These are phyloP conservation scores for Wickerhamomyces chambardii DNA, from an alignment of 805 yeast species.

Conservation along the genomic window DNA sequence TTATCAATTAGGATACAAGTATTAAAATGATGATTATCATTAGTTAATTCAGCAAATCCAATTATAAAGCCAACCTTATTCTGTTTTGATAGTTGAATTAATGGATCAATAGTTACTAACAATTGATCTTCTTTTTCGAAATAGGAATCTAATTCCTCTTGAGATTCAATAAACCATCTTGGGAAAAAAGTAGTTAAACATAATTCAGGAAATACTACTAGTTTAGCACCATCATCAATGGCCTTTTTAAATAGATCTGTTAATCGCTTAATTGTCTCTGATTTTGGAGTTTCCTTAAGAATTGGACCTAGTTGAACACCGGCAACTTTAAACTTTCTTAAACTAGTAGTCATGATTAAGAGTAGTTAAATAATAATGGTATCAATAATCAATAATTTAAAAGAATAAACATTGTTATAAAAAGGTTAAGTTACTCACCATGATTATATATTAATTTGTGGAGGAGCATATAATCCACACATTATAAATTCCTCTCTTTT, in stretches of 20 bases:
- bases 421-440: too few species aligned
- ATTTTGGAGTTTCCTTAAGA: slow-evolving; percentile 19
- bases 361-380: too few species aligned
- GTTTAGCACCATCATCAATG: slow-evolving; percentile 20
- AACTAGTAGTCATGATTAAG: too few species aligned
- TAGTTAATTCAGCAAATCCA: slow-evolving; percentile 29
- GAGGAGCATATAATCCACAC: too few species aligned
- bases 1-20: slow-evolving; percentile 23
- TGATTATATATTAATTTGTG: too few species aligned
- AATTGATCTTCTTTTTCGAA: slow-evolving; percentile 27
- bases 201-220: slow-evolving; percentile 28
- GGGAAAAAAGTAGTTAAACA: slow-evolving; percentile 28
- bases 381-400: too few species aligned
- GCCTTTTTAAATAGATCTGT: slow-evolving; percentile 19
- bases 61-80: slow-evolving; percentile 21
- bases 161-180: slow-evolving; percentile 23
- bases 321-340: slow-evolving; percentile 21
- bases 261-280: slow-evolving; percentile 21
- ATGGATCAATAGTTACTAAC: slow-evolving; percentile 18
- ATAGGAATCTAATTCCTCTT: slow-evolving; percentile 24
- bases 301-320: slow-evolving; percentile 27
- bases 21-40: slow-evolving; percentile 25
- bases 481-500: too few species aligned
- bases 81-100: slow-evolving; percentile 22
- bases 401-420: too few species aligned